A percentile compares a stretch with the other conserved stretches of the same genome.
phyloP scores from a whole-genome alignment of 805 yeast genomes.

The Teunomyces panamensis region DNA sequence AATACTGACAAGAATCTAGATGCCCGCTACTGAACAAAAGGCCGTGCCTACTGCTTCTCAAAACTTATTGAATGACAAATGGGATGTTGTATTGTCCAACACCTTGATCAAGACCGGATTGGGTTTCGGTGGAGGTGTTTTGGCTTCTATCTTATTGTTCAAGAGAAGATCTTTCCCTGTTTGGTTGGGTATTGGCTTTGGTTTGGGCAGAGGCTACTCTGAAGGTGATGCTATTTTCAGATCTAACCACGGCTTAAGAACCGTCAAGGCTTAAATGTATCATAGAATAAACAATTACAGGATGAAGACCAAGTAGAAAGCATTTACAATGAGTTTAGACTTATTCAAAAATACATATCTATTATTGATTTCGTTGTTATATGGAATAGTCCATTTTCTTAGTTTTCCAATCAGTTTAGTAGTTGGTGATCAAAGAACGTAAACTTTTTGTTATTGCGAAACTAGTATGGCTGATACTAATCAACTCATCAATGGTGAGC shows the following conservation, averaged over 20 bases:
- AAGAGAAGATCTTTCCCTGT: constrained; percentile 96
- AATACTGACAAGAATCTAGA: constrained; percentile 3
- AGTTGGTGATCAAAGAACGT: too few species aligned
- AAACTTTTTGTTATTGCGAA: background rate
- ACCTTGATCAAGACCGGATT: constrained; percentile 91
- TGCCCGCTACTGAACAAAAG: constrained; percentile 35
- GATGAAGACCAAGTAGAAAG: background rate
- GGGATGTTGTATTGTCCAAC: constrained; percentile 97
- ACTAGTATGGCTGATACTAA: constrained; percentile 6
- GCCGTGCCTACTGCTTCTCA: constrained; percentile 45
- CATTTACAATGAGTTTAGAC: background rate
- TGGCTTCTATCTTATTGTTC: constrained; percentile 85
- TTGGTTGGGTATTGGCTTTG: constrained; percentile 96
- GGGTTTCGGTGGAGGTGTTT: constrained; percentile 95
- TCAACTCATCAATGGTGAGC: constrained; percentile 19
- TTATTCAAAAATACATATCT: background rate
- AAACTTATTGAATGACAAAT: constrained; percentile 64
- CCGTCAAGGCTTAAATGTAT: constrained; percentile 55
- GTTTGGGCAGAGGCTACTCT: constrained; percentile 95
- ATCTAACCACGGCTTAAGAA: constrained; percentile 71
- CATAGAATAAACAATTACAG: background rate
- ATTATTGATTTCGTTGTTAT: background rate
- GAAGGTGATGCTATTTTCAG: constrained; percentile 98
- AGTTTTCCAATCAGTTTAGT: too few species aligned
- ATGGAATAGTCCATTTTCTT: too few species aligned